Evolutionary conservation across 768 basidiomycete genomes (phyloP).

Genomic region (Trametes cingulata): DNA sequence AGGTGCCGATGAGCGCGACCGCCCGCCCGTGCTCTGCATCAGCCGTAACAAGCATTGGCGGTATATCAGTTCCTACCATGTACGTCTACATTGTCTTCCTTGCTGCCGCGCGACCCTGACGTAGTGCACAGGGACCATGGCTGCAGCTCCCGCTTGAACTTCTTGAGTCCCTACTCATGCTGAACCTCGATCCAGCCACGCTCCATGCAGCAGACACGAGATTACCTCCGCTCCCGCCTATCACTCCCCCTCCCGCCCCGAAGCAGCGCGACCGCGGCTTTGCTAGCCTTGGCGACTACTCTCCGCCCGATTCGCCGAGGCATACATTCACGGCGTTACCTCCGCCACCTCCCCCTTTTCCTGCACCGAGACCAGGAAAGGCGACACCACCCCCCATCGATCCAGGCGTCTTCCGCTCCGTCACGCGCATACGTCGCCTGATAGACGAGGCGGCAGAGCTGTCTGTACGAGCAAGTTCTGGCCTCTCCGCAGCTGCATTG

Average conservation of each 20-base stretch:
- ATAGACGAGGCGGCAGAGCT: slow-evolving; percentile 91
- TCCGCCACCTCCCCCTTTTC: slow-evolving; percentile 48
- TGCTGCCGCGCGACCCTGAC: neutral
- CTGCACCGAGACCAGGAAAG: slow-evolving; percentile 59
- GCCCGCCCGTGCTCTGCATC: slow-evolving; percentile 75
- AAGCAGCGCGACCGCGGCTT: slow-evolving; percentile 51
- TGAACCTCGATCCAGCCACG: slow-evolving; percentile 77
- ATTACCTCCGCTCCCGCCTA: slow-evolving; percentile 37
- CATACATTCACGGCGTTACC: slow-evolving; percentile 32
- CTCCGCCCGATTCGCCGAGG: slow-evolving; percentile 35
- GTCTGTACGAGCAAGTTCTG: slow-evolving; percentile 84
- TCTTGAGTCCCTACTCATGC: slow-evolving; percentile 74
- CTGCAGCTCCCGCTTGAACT: slow-evolving; percentile 85
- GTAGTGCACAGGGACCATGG: slow-evolving; percentile 76
- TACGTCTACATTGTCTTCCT: slow-evolving; percentile 41
- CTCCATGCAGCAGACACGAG: slow-evolving; percentile 48
- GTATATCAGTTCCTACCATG: slow-evolving; percentile 90
- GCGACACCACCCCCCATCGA: slow-evolving; percentile 86
- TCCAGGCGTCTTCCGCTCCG: slow-evolving; percentile 81
- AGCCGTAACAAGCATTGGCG: slow-evolving; percentile 94
- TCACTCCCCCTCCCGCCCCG: slow-evolving; percentile 23
- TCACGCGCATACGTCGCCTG: slow-evolving; percentile 71
- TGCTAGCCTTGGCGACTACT: slow-evolving; percentile 42
- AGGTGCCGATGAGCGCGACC: slow-evolving; percentile 43
- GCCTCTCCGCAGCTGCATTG: slow-evolving; percentile 73